A percentile compares a stretch with the other conserved stretches of the same genome.
phyloP scores from a whole-genome alignment of 78 protist species.

The Mastigamoeba balamuthi region DNA sequence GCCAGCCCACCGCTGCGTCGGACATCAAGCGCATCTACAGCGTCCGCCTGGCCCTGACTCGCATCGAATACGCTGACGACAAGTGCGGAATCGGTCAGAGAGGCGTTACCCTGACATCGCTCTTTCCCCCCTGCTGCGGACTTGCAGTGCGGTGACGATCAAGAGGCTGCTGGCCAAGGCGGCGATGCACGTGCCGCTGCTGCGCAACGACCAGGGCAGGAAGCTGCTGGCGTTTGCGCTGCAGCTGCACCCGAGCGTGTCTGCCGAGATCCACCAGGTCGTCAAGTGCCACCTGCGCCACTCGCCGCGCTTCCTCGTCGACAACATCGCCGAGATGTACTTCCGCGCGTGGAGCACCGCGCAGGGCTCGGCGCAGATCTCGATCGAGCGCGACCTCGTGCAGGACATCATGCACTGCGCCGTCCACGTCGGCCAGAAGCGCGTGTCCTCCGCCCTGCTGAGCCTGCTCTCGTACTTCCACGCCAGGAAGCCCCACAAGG shows the following conservation, averaged over 20 bases:
- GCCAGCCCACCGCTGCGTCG: background rate
- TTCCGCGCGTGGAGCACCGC: conserved; percentile 49
- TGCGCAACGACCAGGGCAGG: conserved; percentile 34
- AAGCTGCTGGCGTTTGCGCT: conserved; percentile 24
- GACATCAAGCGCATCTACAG: background rate
- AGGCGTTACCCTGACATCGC: conserved; percentile 19
- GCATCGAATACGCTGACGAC: conserved; percentile 9
- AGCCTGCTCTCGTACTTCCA: conserved; percentile 21
- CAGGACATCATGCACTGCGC: conserved; percentile 45
- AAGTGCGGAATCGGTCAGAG: conserved; percentile 17
- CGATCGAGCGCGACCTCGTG: conserved; percentile 28
- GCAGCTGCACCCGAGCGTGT: background rate
- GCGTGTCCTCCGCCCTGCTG: background rate
- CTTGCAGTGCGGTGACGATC: background rate
- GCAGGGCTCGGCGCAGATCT: background rate
- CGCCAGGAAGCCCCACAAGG: conserved; percentile 23
- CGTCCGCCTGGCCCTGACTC: background rate
- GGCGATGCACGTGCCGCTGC: conserved; percentile 25
- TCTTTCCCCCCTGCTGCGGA: too few relatives aligned
- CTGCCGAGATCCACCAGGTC: conserved; percentile 26
- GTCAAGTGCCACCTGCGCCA: conserved; percentile 30
- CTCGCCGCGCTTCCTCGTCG: background rate
- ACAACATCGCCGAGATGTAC: conserved; percentile 38
- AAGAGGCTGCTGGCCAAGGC: conserved; percentile 20
- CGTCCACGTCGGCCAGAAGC: background rate